A percentile compares a stretch with the other conserved stretches of the same genome.
These are phyloP conservation scores for Stagonosporopsis cucurbitacearum DNA, from an alignment of 2,329 filamentous ascomycete species.

Conservation along the genomic window DNA sequence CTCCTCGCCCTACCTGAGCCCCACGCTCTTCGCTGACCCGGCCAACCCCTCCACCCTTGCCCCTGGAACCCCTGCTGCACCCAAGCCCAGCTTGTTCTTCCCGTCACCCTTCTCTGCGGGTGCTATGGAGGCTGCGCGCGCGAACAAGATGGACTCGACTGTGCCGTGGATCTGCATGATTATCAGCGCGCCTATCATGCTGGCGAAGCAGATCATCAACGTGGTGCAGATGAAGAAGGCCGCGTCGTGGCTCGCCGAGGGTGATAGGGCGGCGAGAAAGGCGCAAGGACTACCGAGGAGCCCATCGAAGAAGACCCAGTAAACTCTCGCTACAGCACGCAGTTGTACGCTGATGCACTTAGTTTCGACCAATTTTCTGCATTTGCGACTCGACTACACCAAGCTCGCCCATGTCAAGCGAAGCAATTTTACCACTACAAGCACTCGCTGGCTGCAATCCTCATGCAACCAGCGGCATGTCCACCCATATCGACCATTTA, in stretches of 20 bases:
- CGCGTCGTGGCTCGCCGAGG: constrained; percentile 88
- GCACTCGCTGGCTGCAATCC: background rate
- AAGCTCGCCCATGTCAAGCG: background rate
- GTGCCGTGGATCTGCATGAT: constrained; percentile 81
- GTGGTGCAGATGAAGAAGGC: constrained; percentile 93
- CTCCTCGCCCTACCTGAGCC: constrained; percentile 86
- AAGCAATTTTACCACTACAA: background rate
- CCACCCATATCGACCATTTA: background rate
- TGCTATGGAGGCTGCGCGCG: constrained; percentile 86
- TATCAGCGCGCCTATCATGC: constrained; percentile 85
- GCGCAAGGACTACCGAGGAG: constrained; percentile 49
- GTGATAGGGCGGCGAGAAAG: constrained; percentile 73
- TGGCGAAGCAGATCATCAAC: constrained; percentile 91
- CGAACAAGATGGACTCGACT: constrained; percentile 75
- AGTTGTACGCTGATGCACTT: background rate
- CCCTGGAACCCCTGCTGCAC: constrained; percentile 72
- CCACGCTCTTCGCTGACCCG: constrained; percentile 73
- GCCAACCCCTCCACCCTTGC: constrained; percentile 61
- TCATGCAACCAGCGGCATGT: background rate
- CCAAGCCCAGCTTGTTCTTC: constrained; percentile 75
- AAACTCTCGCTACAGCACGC: background rate
- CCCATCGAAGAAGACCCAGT: constrained; percentile 35
- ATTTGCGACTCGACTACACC: background rate
- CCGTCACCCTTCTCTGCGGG: constrained; percentile 89
- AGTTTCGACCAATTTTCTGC: background rate